Conservation (phyloP, 495 filamentous ascomycete species). For the Aspergillus carlsbadensis region DNA sequence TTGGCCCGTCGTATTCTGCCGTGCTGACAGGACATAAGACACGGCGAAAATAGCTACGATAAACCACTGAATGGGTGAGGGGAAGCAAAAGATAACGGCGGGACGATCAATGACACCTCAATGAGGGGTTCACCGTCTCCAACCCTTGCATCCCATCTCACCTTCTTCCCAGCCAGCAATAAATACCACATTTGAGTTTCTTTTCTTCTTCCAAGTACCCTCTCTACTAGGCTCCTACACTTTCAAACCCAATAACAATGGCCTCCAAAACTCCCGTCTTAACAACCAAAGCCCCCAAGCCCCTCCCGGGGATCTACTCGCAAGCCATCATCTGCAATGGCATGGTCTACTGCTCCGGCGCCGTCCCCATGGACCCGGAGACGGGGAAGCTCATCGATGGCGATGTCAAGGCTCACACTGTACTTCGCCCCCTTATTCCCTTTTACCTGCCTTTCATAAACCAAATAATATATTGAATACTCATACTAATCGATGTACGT, state of each 20-base stretch:
- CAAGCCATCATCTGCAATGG: conserved; percentile 58
- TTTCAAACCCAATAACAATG: conserved; percentile 17
- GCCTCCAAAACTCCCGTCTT: conserved; percentile 37
- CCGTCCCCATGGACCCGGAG: conserved; percentile 43
- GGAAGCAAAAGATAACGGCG: background rate
- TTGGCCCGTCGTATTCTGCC: background rate
- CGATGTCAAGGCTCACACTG: conserved; percentile 49
- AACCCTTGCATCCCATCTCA: background rate
- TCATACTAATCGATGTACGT: background rate
- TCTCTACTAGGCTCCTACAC: too few species aligned
- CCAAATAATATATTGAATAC: too few species aligned
- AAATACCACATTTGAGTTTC: background rate
- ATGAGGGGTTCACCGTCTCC: conserved; percentile 2
- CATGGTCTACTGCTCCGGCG: conserved; percentile 58
- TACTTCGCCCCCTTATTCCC: conserved; percentile 21
- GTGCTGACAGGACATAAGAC: too few species aligned
- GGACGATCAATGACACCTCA: background rate
- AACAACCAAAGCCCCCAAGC: conserved; percentile 52
- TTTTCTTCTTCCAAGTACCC: background rate
- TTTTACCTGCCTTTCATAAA: background rate
- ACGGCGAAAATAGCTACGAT: too few species aligned
- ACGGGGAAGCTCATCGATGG: conserved; percentile 48
- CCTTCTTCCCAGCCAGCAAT: background rate
- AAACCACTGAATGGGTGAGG: background rate
- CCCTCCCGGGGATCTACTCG: conserved; percentile 51